Percentiles rank a stretch among this genome's conserved stretches.
Evolutionary conservation across 1,284 basidiomycete species (phyloP).

Genomic region (Cryptococcus hybrid): DNA sequence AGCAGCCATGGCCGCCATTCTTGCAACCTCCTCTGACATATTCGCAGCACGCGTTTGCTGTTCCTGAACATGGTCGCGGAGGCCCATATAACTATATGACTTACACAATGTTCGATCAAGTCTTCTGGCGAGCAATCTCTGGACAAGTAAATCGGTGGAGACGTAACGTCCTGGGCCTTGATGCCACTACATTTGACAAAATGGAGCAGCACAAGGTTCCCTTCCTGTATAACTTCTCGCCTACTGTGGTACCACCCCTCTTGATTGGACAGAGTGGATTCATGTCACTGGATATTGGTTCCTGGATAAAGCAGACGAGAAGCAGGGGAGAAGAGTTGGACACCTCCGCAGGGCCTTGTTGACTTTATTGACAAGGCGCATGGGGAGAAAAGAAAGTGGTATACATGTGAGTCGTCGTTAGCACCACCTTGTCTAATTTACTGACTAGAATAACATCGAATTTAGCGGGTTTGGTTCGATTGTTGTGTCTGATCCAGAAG

Average conservation of each 20-base stretch:
- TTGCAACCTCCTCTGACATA: background rate
- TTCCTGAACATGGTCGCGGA: constrained; percentile 90
- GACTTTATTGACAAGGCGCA: constrained; percentile 79
- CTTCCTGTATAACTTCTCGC: constrained; percentile 97
- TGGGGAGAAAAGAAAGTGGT: constrained; percentile 78
- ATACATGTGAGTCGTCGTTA: constrained; percentile 61
- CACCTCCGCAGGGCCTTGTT: constrained; percentile 73
- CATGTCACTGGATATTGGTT: constrained; percentile 96
- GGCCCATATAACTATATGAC: constrained; percentile 96
- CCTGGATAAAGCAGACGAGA: constrained; percentile 81
- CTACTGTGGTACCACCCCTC: constrained; percentile 80
- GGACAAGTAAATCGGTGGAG: constrained; percentile 96
- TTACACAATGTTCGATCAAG: constrained; percentile 79
- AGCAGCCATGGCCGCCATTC: constrained; percentile 3
- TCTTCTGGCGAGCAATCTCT: constrained; percentile 93
- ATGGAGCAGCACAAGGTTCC: constrained; percentile 94
- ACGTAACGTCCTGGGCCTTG: constrained; percentile 70
- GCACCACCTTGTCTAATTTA: background rate
- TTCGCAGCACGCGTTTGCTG: constrained; percentile 80
- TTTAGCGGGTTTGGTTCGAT: constrained; percentile 88
- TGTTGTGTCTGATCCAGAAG: constrained; percentile 89
- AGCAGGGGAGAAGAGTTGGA: constrained; percentile 66
- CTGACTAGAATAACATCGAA: constrained; percentile 3
- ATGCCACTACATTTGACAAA: constrained; percentile 80
- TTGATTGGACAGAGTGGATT: constrained; percentile 99